Evolutionary conservation across 805 yeast genomes (phyloP).

Genomic region (Zygotorulaspora sp.): DNA sequence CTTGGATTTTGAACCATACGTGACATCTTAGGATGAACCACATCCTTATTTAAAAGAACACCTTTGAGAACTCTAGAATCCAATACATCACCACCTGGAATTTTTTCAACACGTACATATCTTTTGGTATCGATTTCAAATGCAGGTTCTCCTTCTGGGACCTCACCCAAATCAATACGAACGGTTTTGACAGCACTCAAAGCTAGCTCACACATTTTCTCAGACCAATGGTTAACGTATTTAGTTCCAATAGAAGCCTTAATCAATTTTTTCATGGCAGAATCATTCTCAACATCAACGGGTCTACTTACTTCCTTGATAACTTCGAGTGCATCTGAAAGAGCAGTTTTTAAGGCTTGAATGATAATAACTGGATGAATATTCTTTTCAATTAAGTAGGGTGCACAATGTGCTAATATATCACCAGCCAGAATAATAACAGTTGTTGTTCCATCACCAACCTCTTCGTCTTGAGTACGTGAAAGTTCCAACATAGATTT

Average conservation of each 20-base stretch:
- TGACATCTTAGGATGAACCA: slow-evolving; percentile 98
- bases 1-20: slow-evolving; percentile 85
- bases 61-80: slow-evolving; percentile 88
- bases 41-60: slow-evolving; percentile 89
- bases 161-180: slow-evolving; percentile 46
- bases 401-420: slow-evolving; percentile 90
- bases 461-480: slow-evolving; percentile 98
- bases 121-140: slow-evolving; percentile 90
- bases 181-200: slow-evolving; percentile 86
- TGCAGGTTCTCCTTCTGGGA: slow-evolving; percentile 45
- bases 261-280: slow-evolving; percentile 80
- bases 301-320: slow-evolving; percentile 79
- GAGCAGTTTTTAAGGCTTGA: slow-evolving; percentile 86
- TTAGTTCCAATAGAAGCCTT: slow-evolving; percentile 94
- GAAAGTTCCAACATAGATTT: slow-evolving; percentile 96
- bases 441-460: slow-evolving; percentile 97
- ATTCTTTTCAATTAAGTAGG: slow-evolving; percentile 82
- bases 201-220: slow-evolving; percentile 84
- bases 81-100: slow-evolving; percentile 96
- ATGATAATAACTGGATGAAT: slow-evolving; percentile 96
- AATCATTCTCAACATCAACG: slow-evolving; percentile 78
- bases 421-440: slow-evolving; percentile 97
- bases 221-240: slow-evolving; percentile 86
- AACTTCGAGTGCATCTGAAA: slow-evolving; percentile 83
- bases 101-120: slow-evolving; percentile 88